Evolutionary conservation across 495 filamentous ascomycete species (phyloP).

Genomic region (Aspergillus biplanus): DNA sequence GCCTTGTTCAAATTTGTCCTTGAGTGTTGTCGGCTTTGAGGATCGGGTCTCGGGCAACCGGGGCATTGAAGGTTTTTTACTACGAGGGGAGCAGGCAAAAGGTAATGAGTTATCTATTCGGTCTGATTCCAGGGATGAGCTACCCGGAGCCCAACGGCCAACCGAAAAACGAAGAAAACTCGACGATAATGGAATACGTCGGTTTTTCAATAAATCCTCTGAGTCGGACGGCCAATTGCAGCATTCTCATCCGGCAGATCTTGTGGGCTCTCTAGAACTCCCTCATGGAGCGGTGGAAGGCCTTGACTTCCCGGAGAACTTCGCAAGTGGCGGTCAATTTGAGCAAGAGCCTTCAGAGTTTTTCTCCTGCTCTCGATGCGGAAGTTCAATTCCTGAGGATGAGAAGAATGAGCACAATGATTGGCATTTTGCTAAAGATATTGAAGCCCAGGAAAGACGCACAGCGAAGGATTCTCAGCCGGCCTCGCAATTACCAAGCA

Average conservation of each 20-base stretch:
- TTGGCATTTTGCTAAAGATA: conserved; percentile 93
- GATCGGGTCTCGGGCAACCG: conserved; percentile 81
- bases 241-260: conserved; percentile 12
- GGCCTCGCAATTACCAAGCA: conserved; percentile 24
- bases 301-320: conserved; percentile 26
- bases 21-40: conserved; percentile 89
- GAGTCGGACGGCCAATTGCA: neutral
- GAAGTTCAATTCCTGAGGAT: conserved; percentile 53
- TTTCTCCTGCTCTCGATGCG: conserved; percentile 70
- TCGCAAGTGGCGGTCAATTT: conserved; percentile 31
- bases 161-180: conserved; percentile 41
- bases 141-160: conserved; percentile 10
- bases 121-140: conserved; percentile 18
- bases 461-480: conserved; percentile 32
- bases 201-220: conserved; percentile 37
- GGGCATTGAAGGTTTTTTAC: conserved; percentile 82
- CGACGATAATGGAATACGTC: conserved; percentile 38
- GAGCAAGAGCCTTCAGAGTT: conserved; percentile 17
- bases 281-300: neutral
- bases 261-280: neutral
- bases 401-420: conserved; percentile 81
- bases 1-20: conserved; percentile 83
- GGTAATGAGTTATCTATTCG: conserved; percentile 34
- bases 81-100: conserved; percentile 77
- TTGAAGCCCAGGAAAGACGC: conserved; percentile 65